Conservation (phyloP, 2,329 filamentous ascomycete species). For the Dactylellina sp. region DNA sequence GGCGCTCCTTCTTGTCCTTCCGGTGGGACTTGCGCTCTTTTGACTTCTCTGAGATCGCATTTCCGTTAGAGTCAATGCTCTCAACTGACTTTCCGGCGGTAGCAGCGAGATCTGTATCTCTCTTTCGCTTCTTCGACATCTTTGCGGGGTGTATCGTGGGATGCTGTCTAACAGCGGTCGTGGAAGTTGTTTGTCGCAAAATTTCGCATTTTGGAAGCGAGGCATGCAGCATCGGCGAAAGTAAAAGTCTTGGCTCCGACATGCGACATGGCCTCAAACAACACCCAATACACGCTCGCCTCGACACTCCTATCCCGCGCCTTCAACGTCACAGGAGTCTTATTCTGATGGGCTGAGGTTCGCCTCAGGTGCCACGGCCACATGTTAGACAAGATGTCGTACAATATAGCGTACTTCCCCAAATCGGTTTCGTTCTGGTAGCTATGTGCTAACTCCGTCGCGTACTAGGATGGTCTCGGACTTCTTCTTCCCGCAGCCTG, state of each 20-base stretch:
- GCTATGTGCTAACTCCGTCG: constrained; percentile 38
- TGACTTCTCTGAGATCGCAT: constrained; percentile 4
- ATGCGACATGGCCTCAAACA: constrained; percentile 33
- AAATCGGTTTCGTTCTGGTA: constrained; percentile 8
- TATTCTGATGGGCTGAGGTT: constrained; percentile 17
- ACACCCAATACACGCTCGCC: constrained; percentile 15
- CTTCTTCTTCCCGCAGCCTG: constrained; percentile 98
- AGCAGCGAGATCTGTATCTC: constrained; percentile 16
- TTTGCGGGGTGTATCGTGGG: constrained; percentile 15
- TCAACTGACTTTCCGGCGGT: neutral
- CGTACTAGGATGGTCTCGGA: constrained; percentile 87
- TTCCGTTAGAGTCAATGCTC: neutral
- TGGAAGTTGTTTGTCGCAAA: constrained; percentile 29
- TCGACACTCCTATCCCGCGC: neutral
- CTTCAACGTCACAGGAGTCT: neutral
- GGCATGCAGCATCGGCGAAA: neutral
- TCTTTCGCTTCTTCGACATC: constrained; percentile 57
- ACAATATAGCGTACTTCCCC: constrained; percentile 73
- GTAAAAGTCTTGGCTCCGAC: constrained; percentile 38
- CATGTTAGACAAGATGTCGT: constrained; percentile 68
- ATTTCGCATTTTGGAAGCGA: constrained; percentile 28
- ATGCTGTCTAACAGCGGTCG: constrained; percentile 13
- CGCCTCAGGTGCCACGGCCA: constrained; percentile 24
- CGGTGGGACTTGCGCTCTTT: constrained; percentile 7
- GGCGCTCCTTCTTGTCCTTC: constrained; percentile 18